Evolutionary conservation across 257 asterid species (phyloP).

Genomic region (Cruciata laevipes): DNA sequence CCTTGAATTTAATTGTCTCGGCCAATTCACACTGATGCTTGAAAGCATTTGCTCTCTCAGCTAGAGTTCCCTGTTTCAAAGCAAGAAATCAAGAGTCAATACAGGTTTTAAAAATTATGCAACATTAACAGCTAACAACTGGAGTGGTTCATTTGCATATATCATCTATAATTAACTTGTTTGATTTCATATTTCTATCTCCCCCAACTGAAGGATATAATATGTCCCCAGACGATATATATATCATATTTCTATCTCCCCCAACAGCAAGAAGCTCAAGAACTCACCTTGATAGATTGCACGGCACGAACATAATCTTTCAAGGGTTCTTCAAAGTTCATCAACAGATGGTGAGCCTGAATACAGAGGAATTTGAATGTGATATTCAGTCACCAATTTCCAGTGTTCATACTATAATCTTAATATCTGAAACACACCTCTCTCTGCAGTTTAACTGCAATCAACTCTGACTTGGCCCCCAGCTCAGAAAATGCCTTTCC

Average conservation of each 20-base stretch:
- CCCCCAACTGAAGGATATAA: not conserved
- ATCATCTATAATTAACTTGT: not conserved
- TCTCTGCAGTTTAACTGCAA: constrained; percentile 68
- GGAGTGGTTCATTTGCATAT: not conserved
- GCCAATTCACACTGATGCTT: constrained; percentile 79
- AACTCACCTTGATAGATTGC: constrained; percentile 86
- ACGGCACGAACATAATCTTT: constrained; percentile 95
- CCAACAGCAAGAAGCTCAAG: constrained; percentile 5
- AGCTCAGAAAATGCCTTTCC: constrained; percentile 93
- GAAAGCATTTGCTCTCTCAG: constrained; percentile 84
- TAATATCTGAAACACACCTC: constrained; percentile 43
- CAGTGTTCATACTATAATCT: not conserved
- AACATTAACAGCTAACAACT: not conserved
- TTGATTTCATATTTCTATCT: constrained; percentile 1
- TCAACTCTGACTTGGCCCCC: constrained; percentile 72
- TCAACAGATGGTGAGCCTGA: constrained; percentile 92
- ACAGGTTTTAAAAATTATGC: constrained; percentile 7
- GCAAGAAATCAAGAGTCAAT: not conserved
- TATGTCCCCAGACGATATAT: not conserved
- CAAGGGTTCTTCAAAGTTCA: constrained; percentile 94
- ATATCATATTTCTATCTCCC: not conserved
- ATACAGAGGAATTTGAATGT: not conserved
- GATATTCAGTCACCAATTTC: not conserved
- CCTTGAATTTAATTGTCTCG: constrained; percentile 91
- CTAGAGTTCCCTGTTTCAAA: constrained; percentile 70